A percentile compares a stretch with the other conserved stretches of the same genome.
Conservation (phyloP, 2,329 filamentous ascomycete species). For the Phialocephala sp. region DNA sequence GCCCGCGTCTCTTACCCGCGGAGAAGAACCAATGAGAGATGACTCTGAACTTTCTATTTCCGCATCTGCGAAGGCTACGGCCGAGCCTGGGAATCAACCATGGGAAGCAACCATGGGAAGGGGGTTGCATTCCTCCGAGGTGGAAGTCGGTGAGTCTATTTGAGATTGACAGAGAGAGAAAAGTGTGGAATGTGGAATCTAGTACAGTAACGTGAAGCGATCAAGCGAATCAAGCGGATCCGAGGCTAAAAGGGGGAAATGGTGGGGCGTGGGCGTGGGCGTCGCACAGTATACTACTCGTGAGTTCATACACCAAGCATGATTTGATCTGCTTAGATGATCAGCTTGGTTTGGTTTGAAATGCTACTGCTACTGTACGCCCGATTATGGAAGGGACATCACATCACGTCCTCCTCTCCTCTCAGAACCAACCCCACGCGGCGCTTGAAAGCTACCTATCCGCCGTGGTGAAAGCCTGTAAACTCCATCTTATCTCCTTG, state of each 20-base stretch:
- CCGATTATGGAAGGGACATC: too few relatives aligned
- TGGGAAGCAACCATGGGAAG: too few relatives aligned
- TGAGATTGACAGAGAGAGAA: too few relatives aligned
- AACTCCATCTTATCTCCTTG: neutral
- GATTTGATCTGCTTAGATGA: neutral
- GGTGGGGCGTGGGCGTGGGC: neutral
- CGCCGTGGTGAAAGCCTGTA: neutral
- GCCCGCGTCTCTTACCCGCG: constrained; percentile 2
- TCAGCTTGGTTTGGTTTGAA: too few relatives aligned
- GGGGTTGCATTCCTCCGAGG: neutral
- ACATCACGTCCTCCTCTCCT: too few relatives aligned
- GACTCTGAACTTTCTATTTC: too few relatives aligned
- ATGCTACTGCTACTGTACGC: neutral
- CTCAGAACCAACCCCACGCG: too few relatives aligned
- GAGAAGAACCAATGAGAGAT: neutral
- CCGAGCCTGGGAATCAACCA: neutral
- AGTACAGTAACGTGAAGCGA: too few relatives aligned
- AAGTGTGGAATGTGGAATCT: too few relatives aligned
- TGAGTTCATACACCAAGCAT: neutral
- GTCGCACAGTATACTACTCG: neutral
- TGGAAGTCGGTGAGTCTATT: neutral
- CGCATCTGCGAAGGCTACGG: neutral
- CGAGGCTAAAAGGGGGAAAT: neutral
- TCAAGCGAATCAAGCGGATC: too few relatives aligned
- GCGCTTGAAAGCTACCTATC: neutral